These are phyloP conservation scores for Saturnispora zaruensis DNA, from an alignment of 805 yeast species.

Conservation along the genomic window DNA sequence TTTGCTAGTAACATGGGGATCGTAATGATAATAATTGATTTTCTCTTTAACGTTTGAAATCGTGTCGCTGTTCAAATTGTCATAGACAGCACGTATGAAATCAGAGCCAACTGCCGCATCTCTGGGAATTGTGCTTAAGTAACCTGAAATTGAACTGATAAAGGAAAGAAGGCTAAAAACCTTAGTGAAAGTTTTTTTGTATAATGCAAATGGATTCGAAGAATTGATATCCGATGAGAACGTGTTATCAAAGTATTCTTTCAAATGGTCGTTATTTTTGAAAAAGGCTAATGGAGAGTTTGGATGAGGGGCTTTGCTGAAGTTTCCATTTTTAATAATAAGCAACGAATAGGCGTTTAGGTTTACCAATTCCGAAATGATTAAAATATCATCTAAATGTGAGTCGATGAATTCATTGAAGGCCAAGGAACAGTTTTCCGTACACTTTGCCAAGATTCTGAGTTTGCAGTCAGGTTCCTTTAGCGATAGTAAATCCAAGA, in stretches of 20 bases:
- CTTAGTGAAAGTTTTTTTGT: background rate
- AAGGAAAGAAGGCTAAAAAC: constrained; percentile 8
- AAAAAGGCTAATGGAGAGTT: background rate
- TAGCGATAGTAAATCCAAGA: background rate
- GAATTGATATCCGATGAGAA: background rate
- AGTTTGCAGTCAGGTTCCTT: constrained; percentile 4
- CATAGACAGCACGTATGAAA: background rate
- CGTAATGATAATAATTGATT: background rate
- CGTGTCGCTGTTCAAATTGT: background rate
- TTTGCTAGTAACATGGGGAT: background rate
- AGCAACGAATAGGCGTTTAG: constrained; percentile 1
- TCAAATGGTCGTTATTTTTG: background rate
- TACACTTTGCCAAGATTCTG: background rate
- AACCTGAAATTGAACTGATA: constrained; percentile 3
- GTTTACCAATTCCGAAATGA: constrained; percentile 5
- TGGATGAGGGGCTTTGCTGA: background rate
- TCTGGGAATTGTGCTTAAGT: background rate
- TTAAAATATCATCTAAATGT: background rate
- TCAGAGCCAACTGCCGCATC: background rate
- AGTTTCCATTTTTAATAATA: background rate
- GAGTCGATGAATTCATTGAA: background rate
- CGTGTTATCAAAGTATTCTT: background rate
- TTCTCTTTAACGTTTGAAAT: background rate
- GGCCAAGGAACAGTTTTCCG: background rate
- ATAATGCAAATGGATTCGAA: background rate